Evolutionary conservation across 2,329 filamentous ascomycete genomes (phyloP), one percentile per base, ranked within the genome.

Genomic region (Lachnellula subtilissima): DNA sequence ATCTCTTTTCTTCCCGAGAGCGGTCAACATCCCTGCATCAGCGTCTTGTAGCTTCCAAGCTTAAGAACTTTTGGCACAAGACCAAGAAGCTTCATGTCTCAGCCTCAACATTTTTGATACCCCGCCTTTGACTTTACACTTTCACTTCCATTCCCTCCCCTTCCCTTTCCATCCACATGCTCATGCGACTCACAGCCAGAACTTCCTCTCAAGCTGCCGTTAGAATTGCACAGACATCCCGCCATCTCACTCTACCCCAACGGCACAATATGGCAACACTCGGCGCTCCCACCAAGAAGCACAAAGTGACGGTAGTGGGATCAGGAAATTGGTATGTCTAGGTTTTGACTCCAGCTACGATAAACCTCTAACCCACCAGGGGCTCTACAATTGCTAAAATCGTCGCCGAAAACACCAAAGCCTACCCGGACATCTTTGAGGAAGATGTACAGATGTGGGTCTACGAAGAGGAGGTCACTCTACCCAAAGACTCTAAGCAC

Each of bases 361-460:
- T 42, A 6, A 19, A 23, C 42, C 47, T 25, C 55, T 55, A 43
- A 65, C 52, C 49, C 60, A 53, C 37, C 58, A 94, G 89, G 92
- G 94, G 94, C 67, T 96, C 91, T 58, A 96, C 94, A 57, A 97
- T 99, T 74, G 86, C 92, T 71, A 99, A 99, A 76, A 95, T 99
- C 60, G 83, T 97, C 52, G 92, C 92, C 65, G 93, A 99, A 74
- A 99, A 96, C 76, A 88, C 91, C 39, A 84, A 82, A 60, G 85
- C 81, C 62, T 80, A 96, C 74, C 80, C 85, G 9, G 82, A 91
- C 32, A 70, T 97, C 46, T 99, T 97, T 71, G 89, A 97, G 69
- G 78, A 87, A 71, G 79, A 91, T 60, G 91, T 99, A 52, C 90
- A 96, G 75, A 97, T 99, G 94, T 99, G 94, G 94, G 95, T 99